These are phyloP conservation scores for Carex parvula DNA, from an alignment of 176 grass and related monocot species.

Conservation along the genomic window DNA sequence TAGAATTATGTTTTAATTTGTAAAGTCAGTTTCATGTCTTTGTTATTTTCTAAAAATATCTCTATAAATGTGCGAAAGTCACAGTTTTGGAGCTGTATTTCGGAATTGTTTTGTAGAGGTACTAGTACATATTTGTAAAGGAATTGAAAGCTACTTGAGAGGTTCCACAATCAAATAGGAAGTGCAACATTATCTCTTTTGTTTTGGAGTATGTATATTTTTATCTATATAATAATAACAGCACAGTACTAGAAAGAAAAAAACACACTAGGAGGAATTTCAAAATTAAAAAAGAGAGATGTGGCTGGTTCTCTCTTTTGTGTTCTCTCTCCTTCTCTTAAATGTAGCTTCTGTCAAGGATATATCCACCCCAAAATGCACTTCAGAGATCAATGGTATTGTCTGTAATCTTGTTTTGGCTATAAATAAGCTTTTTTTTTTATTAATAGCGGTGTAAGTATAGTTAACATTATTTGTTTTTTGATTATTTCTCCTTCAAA, in stretches of 20 bases:
- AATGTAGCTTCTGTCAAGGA: slow-evolving; percentile 26
- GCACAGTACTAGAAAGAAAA: neutral
- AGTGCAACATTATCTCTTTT: neutral
- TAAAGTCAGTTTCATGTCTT: too few relatives aligned
- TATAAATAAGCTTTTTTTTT: neutral
- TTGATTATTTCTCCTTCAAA: too few relatives aligned
- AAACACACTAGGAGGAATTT: neutral
- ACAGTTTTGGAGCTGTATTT: too few relatives aligned
- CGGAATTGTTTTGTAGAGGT: too few relatives aligned
- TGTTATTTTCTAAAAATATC: too few relatives aligned
- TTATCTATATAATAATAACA: slow-evolving; percentile 6
- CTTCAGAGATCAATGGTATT: slow-evolving; percentile 39
- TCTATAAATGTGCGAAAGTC: too few relatives aligned
- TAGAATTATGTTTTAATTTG: too few relatives aligned
- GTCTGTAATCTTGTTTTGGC: neutral
- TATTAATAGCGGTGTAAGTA: too few relatives aligned
- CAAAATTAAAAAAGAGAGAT: neutral
- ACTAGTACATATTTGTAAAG: neutral
- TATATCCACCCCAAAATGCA: slow-evolving; percentile 31
- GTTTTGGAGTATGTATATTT: too few relatives aligned
- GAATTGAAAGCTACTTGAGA: slow-evolving; percentile 3
- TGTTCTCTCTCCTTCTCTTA: slow-evolving; percentile 38
- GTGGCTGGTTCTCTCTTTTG: slow-evolving; percentile 10
- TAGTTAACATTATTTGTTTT: neutral
- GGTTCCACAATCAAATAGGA: slow-evolving; percentile 10